These are phyloP conservation scores for Penicillium hesseltinei DNA, from an alignment of 2,329 filamentous ascomycete genomes.

Conservation along the genomic window DNA sequence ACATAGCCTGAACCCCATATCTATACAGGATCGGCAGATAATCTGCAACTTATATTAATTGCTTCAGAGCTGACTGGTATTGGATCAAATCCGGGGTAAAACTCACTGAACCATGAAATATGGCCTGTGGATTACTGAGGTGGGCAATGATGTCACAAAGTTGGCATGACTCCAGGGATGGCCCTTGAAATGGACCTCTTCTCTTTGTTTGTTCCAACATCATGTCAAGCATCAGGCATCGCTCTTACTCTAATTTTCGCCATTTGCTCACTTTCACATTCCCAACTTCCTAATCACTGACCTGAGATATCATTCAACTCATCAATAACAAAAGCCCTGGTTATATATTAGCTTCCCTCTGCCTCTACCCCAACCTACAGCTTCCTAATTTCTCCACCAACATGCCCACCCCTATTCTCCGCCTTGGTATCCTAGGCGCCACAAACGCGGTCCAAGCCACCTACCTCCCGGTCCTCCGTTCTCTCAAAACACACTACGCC, in stretches of 20 bases:
- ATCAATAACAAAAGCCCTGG: background rate
- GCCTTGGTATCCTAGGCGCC: slow-evolving; percentile 38
- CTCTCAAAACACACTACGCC: slow-evolving; percentile 41
- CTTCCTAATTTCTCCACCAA: background rate
- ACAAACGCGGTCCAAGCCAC: slow-evolving; percentile 52
- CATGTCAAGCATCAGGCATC: background rate
- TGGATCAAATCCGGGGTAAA: background rate
- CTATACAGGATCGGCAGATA: background rate
- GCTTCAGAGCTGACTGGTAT: background rate
- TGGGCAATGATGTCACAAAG: slow-evolving; percentile 3
- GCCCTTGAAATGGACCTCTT: background rate
- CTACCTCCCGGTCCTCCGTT: slow-evolving; percentile 54
- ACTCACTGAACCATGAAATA: background rate
- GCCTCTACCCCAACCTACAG: background rate
- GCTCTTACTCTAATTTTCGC: background rate
- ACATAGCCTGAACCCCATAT: background rate
- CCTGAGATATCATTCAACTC: background rate
- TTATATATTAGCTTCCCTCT: background rate
- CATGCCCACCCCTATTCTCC: slow-evolving; percentile 28
- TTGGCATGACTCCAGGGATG: background rate
- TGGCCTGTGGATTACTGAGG: background rate
- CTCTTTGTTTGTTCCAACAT: background rate
- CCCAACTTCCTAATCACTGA: background rate
- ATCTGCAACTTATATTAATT: background rate
- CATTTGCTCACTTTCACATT: background rate